A percentile compares a stretch with the other conserved stretches of the same genome.
Conservation (phyloP, 148 eudicot species). For the Salicornia ramosissima region DNA sequence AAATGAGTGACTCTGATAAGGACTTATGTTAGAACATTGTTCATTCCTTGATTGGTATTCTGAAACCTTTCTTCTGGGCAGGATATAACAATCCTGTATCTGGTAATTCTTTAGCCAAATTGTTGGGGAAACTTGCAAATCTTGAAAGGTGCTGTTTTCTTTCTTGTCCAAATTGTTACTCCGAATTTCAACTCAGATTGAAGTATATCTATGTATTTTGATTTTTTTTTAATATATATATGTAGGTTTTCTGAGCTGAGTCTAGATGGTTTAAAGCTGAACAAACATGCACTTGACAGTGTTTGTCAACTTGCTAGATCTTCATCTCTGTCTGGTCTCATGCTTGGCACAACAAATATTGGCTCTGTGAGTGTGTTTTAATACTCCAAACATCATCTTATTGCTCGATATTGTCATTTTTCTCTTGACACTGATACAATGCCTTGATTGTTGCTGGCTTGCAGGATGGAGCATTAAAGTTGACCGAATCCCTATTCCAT, state of each 20-base stretch:
- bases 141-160: constrained; percentile 44
- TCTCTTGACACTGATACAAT: not conserved
- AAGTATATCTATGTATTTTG: not conserved
- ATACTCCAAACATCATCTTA: constrained; percentile 1
- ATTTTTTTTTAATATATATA: constrained; percentile 5
- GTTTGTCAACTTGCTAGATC: constrained; percentile 62
- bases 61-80: constrained; percentile 33
- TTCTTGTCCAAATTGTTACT: not conserved
- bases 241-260: constrained; percentile 75
- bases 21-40: constrained; percentile 5
- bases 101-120: constrained; percentile 50
- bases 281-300: constrained; percentile 53
- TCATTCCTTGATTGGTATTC: constrained; percentile 8
- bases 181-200: not conserved
- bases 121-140: constrained; percentile 61
- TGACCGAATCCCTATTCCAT: constrained; percentile 55
- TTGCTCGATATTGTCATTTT: not conserved
- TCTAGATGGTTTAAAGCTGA: constrained; percentile 72
- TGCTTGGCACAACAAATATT: constrained; percentile 65
- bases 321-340: constrained; percentile 58
- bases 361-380: constrained; percentile 56
- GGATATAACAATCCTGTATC: constrained; percentile 75
- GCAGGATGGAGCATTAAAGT: constrained; percentile 73
- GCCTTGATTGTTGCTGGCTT: constrained; percentile 1
- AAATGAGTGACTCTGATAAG: constrained; percentile 12